Conservation (phyloP, 345 rosid genomes). For the Dipteronia sinensis region DNA sequence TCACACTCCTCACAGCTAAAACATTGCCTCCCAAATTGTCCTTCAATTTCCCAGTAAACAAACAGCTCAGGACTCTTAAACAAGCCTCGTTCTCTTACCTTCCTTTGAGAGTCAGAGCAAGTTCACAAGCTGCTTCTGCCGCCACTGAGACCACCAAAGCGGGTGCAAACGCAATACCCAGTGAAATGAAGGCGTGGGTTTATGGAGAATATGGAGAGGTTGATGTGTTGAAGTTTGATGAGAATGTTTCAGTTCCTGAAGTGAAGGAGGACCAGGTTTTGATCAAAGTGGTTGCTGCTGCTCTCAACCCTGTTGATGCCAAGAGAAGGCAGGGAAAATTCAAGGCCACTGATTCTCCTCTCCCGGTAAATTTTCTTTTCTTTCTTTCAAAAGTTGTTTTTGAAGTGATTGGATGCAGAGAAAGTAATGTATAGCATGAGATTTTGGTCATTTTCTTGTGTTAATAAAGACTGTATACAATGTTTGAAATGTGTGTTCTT, state of each 20-base stretch:
- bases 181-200: constrained; percentile 83
- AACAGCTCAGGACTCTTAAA: constrained; percentile 10
- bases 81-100: constrained; percentile 20
- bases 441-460: neutral
- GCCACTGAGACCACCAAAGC: constrained; percentile 36
- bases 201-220: constrained; percentile 82
- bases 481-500: too few species aligned
- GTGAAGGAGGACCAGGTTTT: constrained; percentile 83
- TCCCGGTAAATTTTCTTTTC: constrained; percentile 50
- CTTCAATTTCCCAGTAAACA: constrained; percentile 29
- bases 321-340: constrained; percentile 91
- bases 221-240: constrained; percentile 78
- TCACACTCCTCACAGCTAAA: constrained; percentile 22
- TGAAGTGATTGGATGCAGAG: neutral
- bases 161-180: constrained; percentile 44
- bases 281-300: constrained; percentile 84
- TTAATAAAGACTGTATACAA: too few species aligned
- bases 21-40: constrained; percentile 29
- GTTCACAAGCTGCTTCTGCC: constrained; percentile 54
- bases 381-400: neutral
- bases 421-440: neutral
- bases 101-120: constrained; percentile 50
- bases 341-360: constrained; percentile 91
- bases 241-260: constrained; percentile 68
- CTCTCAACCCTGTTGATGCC: constrained; percentile 88